Evolutionary conservation across 192 early-diverging fungal species (phyloP).

Genomic region (Neocallimastix lanati): DNA sequence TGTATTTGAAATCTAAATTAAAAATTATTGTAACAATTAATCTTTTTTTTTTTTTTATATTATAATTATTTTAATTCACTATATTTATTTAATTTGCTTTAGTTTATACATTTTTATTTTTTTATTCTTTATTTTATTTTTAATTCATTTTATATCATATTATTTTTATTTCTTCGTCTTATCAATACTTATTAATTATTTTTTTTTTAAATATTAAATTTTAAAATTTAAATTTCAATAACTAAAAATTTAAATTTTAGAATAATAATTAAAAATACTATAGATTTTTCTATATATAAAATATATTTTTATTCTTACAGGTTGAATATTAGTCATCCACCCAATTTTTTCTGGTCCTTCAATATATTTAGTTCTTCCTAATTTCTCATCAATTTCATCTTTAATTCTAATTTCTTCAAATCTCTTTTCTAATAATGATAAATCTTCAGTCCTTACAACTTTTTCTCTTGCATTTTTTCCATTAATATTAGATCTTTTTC

Average conservation of each 20-base stretch:
- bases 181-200: no score
- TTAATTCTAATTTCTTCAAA: background rate
- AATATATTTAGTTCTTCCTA: background rate
- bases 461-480: background rate
- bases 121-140: no score
- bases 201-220: no score
- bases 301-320: slow-evolving; percentile 22
- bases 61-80: no score
- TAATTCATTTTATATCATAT: no score
- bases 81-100: no score
- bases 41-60: no score
- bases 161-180: no score
- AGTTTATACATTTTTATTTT: no score
- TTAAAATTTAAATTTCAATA: no score
- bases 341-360: slow-evolving; percentile 26
- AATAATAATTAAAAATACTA: background rate
- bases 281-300: background rate
- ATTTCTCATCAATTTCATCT: background rate
- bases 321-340: slow-evolving; percentile 93
- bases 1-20: background rate
- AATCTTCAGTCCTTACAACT: background rate
- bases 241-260: background rate
- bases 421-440: background rate
- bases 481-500: background rate
- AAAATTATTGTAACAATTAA: no score